phyloP scores from a whole-genome alignment of 352 stramenopile genomes.

The Globisporangium abappressorium region DNA sequence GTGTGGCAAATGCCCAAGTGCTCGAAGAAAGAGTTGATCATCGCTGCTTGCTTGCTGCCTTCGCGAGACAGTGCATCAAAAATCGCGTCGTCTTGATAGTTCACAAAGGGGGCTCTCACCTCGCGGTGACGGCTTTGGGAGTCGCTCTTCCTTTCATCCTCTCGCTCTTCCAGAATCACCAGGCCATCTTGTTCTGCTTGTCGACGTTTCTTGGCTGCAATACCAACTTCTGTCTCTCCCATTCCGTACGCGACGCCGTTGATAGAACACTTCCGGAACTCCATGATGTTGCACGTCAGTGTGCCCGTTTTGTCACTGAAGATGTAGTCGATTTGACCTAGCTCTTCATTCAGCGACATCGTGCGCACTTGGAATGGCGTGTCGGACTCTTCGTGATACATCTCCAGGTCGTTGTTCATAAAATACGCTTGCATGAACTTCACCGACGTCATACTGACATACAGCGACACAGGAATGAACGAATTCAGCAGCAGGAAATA shows the following conservation, averaged over 20 bases:
- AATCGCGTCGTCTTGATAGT: conserved; percentile 82
- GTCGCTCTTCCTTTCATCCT: conserved; percentile 30
- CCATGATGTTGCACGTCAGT: conserved; percentile 95
- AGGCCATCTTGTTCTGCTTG: conserved; percentile 33
- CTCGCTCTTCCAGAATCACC: background rate
- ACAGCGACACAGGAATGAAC: conserved; percentile 95
- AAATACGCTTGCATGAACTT: conserved; percentile 91
- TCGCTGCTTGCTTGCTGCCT: conserved; percentile 36
- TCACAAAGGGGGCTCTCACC: conserved; percentile 77
- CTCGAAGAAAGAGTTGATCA: conserved; percentile 80
- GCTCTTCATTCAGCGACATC: conserved; percentile 92
- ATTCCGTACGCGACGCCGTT: conserved; percentile 92
- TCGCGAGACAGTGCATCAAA: conserved; percentile 56
- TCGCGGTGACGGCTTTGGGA: conserved; percentile 39
- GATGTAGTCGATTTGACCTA: conserved; percentile 93
- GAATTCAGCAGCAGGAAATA: conserved; percentile 93
- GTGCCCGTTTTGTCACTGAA: conserved; percentile 96
- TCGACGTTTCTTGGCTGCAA: conserved; percentile 61
- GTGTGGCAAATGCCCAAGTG: conserved; percentile 93
- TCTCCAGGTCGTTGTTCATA: conserved; percentile 91
- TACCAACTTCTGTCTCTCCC: conserved; percentile 83
- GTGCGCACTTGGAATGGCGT: conserved; percentile 91
- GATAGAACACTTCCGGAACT: conserved; percentile 96
- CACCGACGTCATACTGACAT: conserved; percentile 93
- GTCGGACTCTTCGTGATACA: conserved; percentile 93